A percentile compares a stretch with the other conserved stretches of the same genome.
Conservation (phyloP, 1,139 yeast species). For the Yamadazyma diospyri region DNA sequence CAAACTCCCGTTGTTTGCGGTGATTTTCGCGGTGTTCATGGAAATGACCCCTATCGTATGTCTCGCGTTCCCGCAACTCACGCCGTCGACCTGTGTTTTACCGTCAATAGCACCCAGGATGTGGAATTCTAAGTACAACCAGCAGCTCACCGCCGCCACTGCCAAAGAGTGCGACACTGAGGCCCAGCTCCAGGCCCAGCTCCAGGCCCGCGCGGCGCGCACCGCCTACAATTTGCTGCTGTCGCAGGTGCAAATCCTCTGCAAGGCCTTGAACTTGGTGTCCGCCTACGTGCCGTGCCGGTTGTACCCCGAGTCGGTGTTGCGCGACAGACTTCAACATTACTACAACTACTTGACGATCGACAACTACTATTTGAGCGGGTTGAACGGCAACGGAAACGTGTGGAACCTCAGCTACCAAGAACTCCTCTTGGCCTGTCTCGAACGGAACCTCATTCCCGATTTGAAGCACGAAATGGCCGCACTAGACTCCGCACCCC, state of each 20-base stretch:
- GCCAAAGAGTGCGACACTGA: slow-evolving; percentile 7
- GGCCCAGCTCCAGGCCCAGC: not conserved
- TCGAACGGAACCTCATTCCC: slow-evolving; percentile 46
- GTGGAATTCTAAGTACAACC: slow-evolving; percentile 21
- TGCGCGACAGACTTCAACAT: slow-evolving; percentile 36
- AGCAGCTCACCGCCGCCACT: slow-evolving; percentile 9
- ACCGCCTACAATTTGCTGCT: slow-evolving; percentile 45
- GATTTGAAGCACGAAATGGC: slow-evolving; percentile 21
- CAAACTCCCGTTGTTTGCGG: slow-evolving; percentile 63
- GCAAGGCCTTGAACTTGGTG: slow-evolving; percentile 34
- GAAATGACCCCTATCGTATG: slow-evolving; percentile 65
- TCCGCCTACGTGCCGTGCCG: slow-evolving; percentile 36
- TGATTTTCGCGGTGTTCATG: slow-evolving; percentile 53
- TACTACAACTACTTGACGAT: slow-evolving; percentile 45
- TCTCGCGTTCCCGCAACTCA: slow-evolving; percentile 53
- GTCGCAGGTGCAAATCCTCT: slow-evolving; percentile 31
- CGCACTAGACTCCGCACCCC: slow-evolving; percentile 12
- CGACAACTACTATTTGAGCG: slow-evolving; percentile 48
- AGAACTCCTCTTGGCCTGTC: slow-evolving; percentile 45
- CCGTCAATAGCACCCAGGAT: slow-evolving; percentile 46
- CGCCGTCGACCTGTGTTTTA: slow-evolving; percentile 68
- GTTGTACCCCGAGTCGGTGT: slow-evolving; percentile 33
- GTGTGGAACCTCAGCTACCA: slow-evolving; percentile 42
- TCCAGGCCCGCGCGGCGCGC: slow-evolving; percentile 17
- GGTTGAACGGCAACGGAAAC: slow-evolving; percentile 41